Conservation (phyloP, 257 asterid genomes). For the Petunia axillaris region DNA sequence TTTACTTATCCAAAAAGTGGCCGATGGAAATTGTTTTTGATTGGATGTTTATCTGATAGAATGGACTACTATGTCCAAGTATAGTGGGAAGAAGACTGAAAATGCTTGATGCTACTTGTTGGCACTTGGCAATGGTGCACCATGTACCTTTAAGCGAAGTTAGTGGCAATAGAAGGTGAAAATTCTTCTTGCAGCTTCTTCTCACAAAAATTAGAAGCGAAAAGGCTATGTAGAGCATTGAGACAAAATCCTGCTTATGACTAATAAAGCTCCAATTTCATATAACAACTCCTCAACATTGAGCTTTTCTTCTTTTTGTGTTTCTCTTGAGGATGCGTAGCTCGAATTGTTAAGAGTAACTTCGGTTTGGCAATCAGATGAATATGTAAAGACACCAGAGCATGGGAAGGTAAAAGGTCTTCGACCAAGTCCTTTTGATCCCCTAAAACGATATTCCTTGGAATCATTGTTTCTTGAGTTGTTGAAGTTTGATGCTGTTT, state of each 20-base stretch:
- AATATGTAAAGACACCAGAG: neutral
- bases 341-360: constrained; percentile 10
- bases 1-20: neutral
- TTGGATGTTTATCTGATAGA: neutral
- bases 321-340: neutral
- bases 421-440: neutral
- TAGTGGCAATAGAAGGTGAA: neutral
- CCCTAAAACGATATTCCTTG: neutral
- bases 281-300: neutral
- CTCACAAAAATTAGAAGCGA: neutral
- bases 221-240: neutral
- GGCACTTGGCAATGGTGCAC: neutral
- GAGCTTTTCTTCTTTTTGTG: neutral
- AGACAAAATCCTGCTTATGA: neutral
- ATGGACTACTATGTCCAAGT: neutral
- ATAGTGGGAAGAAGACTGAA: neutral
- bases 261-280: neutral
- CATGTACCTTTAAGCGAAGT: constrained; percentile 10
- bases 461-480: neutral
- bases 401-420: constrained; percentile 3
- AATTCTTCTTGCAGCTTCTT: neutral
- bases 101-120: neutral
- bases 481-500: neutral
- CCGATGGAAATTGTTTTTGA: neutral
- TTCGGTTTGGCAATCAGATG: constrained; percentile 8